Evolutionary conservation across 2,329 filamentous ascomycete genomes (phyloP), one percentile per base, ranked within the genome.

Genomic region (Fusarium sp.): DNA sequence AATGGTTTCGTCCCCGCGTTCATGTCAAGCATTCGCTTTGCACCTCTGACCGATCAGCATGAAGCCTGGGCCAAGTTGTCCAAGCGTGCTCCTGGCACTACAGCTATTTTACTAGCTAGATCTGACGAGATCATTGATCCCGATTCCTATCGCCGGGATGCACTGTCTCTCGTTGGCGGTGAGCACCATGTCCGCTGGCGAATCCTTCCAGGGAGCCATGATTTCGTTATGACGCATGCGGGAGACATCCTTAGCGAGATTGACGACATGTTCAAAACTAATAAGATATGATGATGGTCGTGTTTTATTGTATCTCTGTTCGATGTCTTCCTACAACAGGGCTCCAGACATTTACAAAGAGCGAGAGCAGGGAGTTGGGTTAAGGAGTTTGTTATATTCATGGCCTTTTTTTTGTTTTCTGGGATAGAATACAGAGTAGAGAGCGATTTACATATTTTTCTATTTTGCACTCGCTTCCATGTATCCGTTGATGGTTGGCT

Each of bases 141-240:
- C n/a, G 81, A 82, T 5, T 85, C 87, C 56, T 90, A 89, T 74
- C 80, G 80, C 54, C 78, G 80, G 35, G 87, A 89, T 48, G 88
- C 83, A 8, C 79, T 89, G 63, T 85, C 86, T 26, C 80, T 90
- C 24, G 76, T 88, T 45, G 88, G 87, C 20, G 88, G 89, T 15
- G 79, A 81, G 55, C 83, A 84, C 1, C 84, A 84, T 20, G 84
- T 90, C 12, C 80, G 82, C 47, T 90, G 88, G 85, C 84, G 82
- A 39, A 78, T 88, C 17, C 81, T 91, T 3, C 84, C 85, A 1
- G 89, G 88, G 4, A 86, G 85, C 4, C 90, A 92, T 75, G 89
- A 92, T 72, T 91, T 91, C 74, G 88, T 90, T 22, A 90, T 91
- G 83, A 89, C 88, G n/a, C 84, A 87, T 66, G 78, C 83, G 0